Conservation (phyloP, 495 filamentous ascomycete genomes). For the Chaetomium cochliodes region DNA sequence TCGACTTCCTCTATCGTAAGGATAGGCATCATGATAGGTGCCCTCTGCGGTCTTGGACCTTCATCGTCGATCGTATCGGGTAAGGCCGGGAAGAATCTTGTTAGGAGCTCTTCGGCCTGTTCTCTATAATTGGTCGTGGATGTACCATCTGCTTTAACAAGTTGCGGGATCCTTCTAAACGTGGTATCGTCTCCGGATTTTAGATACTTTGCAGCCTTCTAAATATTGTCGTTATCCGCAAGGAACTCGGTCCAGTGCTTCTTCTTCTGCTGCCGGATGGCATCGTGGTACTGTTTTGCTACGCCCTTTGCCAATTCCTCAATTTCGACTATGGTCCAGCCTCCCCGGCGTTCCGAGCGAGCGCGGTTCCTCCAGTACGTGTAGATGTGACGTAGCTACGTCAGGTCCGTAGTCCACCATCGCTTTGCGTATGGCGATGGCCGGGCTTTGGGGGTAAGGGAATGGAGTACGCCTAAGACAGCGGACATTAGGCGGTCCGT, state of each 20-base stretch:
- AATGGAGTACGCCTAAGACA: conserved; percentile 10
- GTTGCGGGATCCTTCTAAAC: background rate
- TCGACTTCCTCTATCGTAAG: background rate
- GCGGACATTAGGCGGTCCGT: conserved; percentile 19
- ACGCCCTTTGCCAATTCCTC: background rate
- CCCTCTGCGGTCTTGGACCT: background rate
- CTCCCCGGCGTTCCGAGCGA: background rate
- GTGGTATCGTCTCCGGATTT: background rate
- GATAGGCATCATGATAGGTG: background rate
- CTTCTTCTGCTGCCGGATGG: conserved; percentile 7
- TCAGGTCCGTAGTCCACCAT: conserved; percentile 14
- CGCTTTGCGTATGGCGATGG: conserved; percentile 21
- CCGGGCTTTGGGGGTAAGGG: conserved; percentile 18
- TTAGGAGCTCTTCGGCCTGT: conserved; percentile 4
- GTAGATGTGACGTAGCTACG: background rate
- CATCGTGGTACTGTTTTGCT: background rate
- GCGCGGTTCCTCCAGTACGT: conserved; percentile 4
- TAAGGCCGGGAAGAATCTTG: conserved; percentile 8
- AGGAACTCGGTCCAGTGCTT: conserved; percentile 6
- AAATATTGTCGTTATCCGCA: background rate
- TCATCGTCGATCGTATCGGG: conserved; percentile 12
- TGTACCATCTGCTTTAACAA: background rate
- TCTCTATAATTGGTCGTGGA: background rate
- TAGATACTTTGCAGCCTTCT: conserved; percentile 2
- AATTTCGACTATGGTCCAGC: background rate